These are phyloP conservation scores for Plectosphaerella cucumerina DNA, from an alignment of 2,329 filamentous ascomycete species.

Conservation along the genomic window DNA sequence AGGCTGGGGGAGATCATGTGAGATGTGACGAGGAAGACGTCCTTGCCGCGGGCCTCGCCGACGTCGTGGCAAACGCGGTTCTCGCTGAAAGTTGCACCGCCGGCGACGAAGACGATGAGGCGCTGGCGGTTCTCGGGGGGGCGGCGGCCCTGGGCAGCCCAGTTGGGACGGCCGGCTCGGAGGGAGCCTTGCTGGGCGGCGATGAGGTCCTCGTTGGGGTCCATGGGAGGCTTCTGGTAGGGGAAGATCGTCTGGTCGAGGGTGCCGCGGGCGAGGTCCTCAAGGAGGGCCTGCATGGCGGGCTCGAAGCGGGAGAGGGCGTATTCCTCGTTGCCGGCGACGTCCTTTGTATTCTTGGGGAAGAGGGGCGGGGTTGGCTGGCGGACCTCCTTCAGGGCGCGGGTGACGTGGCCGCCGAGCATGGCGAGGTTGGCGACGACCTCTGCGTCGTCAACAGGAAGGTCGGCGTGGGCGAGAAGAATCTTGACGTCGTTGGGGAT, in stretches of 20 bases:
- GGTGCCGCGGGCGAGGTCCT: slow-evolving; percentile 63
- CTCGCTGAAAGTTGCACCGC: slow-evolving; percentile 92
- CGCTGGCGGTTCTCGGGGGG: slow-evolving; percentile 78
- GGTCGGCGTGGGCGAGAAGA: slow-evolving; percentile 74
- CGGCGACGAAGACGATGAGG: slow-evolving; percentile 90
- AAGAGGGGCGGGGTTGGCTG: slow-evolving; percentile 66
- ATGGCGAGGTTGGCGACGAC: slow-evolving; percentile 75
- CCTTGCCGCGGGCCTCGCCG: slow-evolving; percentile 65
- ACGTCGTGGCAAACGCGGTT: slow-evolving; percentile 85
- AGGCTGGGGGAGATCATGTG: slow-evolving; percentile 88
- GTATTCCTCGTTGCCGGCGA: slow-evolving; percentile 67
- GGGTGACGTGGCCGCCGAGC: slow-evolving; percentile 66
- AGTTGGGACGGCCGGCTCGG: slow-evolving; percentile 87
- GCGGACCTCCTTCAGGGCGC: slow-evolving; percentile 70
- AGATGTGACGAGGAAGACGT: slow-evolving; percentile 83
- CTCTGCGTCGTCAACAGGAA: slow-evolving; percentile 70
- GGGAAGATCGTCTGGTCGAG: slow-evolving; percentile 67
- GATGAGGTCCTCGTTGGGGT: slow-evolving; percentile 55
- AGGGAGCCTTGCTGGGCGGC: slow-evolving; percentile 67
- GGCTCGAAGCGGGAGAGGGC: slow-evolving; percentile 85
- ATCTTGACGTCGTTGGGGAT: slow-evolving; percentile 80
- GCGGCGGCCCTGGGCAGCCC: slow-evolving; percentile 79
- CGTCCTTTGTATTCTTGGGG: slow-evolving; percentile 54
- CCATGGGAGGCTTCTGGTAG: slow-evolving; percentile 66
- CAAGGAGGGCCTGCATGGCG: slow-evolving; percentile 75